Base-by-base conservation (phyloP, 1,139 yeast species). In the Wickerhamomyces sp. region DNA sequence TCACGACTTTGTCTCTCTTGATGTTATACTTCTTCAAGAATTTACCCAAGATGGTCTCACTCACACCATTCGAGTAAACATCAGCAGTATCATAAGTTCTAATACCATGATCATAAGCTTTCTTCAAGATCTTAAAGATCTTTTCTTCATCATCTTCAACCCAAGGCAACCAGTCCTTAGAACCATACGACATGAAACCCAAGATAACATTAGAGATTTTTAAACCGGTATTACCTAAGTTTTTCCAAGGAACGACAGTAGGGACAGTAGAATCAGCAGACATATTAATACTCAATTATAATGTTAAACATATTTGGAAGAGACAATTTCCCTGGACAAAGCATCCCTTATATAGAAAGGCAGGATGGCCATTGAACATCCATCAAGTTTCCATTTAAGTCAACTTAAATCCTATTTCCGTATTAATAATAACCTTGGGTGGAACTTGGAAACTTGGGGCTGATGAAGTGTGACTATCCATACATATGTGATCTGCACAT, bases 111-210 rank as follows among this genome's bases (percentile, higher is more conserved):
- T 67, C 71, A 51, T 76, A 76, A 32, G 75, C 72, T 41, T 62
- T 60, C 49, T 75, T 74, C 51, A 76, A 52, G 27, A 73, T 61
- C 13, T 52, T 46, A 34, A 64, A 50, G 36, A 63, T 51, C 37
- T 55, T 44, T 21, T 68, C 65, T 38, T 68, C 70, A 36, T 67
- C 68, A 19, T 64, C 70, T 18, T 71, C 47, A 3, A 71, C 70
- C 78, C 78, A 74, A 20, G 64, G 65, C 7, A 55, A 65, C 73
- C 75, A 73, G 16, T 43, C 35, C 42, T 68, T 70, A 15, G 52
- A 42, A 17, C 82, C 82, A 48, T 59, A 73, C 5, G 74, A 58
- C 79, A 75, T 75, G 50, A 78, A 74, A 25, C 81, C 82, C 12
- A 75, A 67, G 40, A 76, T 70, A 36, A 77, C 53, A 40, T 67